Base-by-base conservation (phyloP, 345 rosid genomes). In the Carallia pectinifolia region DNA sequence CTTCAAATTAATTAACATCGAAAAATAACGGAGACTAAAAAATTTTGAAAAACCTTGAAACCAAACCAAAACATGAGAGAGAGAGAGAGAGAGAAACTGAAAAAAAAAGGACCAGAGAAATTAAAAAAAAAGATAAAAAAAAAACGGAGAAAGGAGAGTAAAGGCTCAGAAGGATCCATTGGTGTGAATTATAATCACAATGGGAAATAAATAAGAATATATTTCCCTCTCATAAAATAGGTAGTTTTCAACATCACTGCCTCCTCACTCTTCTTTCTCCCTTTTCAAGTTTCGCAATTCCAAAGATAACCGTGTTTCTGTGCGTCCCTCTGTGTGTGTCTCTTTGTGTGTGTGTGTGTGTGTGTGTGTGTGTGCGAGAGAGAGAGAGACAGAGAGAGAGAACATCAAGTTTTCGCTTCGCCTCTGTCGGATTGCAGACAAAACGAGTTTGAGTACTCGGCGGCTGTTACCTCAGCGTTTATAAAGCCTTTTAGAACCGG, bases 111-210 rank as follows among this genome's bases (percentile, higher is more conserved):
- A 48, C 52, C 9, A 1, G 17, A 30, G 16, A 10, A 37, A 4
- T 27, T 3, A 1, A 4, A 27, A 29, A 9, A 13, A 7, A 38
- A 27, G 55, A 54, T 0, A 6, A 29, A 17, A 44, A 62, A 17
- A 44, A 62, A 30, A 19, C 1, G 5, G 16, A 1, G 9, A 13
- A 38, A 27, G 7, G 6, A 34, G 53, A 58, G 47, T 2, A 60
- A 34, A 44, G 80, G 80, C 85, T 85, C 88, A 85, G 88, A 80
- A 85, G 88, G 86, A 85, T 82, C 88, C 88, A 85, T 85, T 85
- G 88, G 88, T 80, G 75, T 64, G 82, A 61, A 76, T 65, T 79
- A 44, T 44, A 85, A 85, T 85, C 88, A 85, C 39, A 17, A 68
- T 36, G 70, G 59, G 15, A 44, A 55, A 12, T 8, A 38, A 1